Evolutionary conservation across 208 protist genomes (phyloP).

Genomic region (Trichomonas vaginalis): DNA sequence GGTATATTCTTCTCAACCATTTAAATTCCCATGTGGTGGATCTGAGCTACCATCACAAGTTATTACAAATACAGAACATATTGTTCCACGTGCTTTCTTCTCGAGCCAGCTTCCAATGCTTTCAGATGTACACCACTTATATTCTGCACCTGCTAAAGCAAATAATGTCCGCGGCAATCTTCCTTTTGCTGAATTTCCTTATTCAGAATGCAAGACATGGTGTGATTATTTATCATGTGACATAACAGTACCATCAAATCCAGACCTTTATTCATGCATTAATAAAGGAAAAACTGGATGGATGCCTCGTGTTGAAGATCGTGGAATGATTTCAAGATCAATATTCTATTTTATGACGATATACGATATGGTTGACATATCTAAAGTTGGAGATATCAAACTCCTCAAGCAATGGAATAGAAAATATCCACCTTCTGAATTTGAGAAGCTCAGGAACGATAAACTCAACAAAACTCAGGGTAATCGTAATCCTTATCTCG

Average conservation of each 20-base stretch:
- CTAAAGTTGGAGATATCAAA: background rate
- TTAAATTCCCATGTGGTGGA: background rate
- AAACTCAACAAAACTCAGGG: background rate
- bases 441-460: background rate
- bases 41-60: background rate
- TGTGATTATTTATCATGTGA: background rate
- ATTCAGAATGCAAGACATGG: background rate
- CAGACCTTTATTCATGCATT: background rate
- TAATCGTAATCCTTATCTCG: background rate
- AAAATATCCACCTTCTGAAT: background rate
- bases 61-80: background rate
- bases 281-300: background rate
- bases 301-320: background rate
- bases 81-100: background rate
- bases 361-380: background rate
- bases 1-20: background rate
- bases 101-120: background rate
- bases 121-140: background rate
- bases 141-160: background rate
- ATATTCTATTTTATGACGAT: background rate
- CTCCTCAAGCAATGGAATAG: background rate
- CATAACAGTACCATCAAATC: background rate
- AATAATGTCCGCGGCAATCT: background rate
- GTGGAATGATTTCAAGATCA: background rate
- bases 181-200: background rate